Base-by-base conservation (phyloP, 75 land plant genomes). In the Ceratopteris richardii region DNA sequence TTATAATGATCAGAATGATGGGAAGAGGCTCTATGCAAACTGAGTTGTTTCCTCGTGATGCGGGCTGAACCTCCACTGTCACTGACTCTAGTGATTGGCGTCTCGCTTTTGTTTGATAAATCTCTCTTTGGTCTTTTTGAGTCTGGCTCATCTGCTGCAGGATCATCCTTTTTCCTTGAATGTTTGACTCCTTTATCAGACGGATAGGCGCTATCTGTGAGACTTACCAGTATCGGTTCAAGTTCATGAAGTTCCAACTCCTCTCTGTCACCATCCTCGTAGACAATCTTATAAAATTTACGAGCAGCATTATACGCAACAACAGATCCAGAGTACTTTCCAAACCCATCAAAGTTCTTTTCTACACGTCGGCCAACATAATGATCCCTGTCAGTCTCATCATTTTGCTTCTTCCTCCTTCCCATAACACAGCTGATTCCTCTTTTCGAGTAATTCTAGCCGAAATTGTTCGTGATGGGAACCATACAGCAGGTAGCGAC, bases 251-350 rank as follows among this genome's bases (percentile, higher is more conserved):
- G 31, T 0, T 75, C 79, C 28, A 87, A 13, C 43, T 78, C 84
- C 64, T 84, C 91, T 25, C 66, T 76, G 58, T 77, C 91, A 12
- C 88, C 91, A 57, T 81, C 88, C 22, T 74, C 91, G 63, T 81
- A 87, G 12, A 62, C 52, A 36, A 87, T 55, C 59, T 51, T 64
- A 66, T 57, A 87, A 56, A 70, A 72, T 0, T 72, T 63, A n/a
- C 85, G 36, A 0, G 64, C 28, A 1, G 62, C 17, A 25, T 81
- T 77, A 66, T 63, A 84, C 1, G 88, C 74, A 28, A 72, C 68
- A 0, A 87, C 70, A 31, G 46, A 21, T 7, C 91, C 91, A 0
- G 52, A 11, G 42, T 68, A 81, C n/a, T 56, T 29, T 20, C 87
- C 91, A 42, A 48, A 30, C 6, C 84, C 84, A 13, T 42, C 39